Conservation (phyloP, 1,284 basidiomycete genomes). For the Sporisorium graminicola region DNA sequence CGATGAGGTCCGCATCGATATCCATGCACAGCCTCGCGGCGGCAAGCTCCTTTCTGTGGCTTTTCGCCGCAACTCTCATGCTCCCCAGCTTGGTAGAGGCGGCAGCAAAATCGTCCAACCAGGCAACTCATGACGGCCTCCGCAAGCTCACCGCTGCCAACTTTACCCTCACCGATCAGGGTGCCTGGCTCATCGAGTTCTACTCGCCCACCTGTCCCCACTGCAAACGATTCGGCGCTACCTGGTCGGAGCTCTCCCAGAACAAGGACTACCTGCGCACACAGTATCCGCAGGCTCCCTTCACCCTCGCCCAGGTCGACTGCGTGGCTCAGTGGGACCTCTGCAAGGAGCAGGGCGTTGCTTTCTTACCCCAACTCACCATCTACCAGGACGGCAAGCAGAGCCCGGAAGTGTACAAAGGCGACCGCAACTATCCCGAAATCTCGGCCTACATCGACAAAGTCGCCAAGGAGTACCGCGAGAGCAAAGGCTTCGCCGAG, state of each 20-base stretch:
- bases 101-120: constrained; percentile 21
- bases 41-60: constrained; percentile 3
- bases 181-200: constrained; percentile 67
- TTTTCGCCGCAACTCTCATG: constrained; percentile 9
- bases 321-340: constrained; percentile 59
- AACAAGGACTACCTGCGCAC: constrained; percentile 75
- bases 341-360: constrained; percentile 59
- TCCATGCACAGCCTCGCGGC: constrained; percentile 9
- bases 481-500: constrained; percentile 44
- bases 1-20: constrained; percentile 38
- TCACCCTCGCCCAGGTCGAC: constrained; percentile 66
- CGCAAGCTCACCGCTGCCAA: constrained; percentile 57
- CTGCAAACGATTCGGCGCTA: constrained; percentile 82
- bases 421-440: constrained; percentile 57
- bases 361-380: constrained; percentile 50
- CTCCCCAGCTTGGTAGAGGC: constrained; percentile 15
- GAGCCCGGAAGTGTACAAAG: constrained; percentile 44
- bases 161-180: constrained; percentile 54
- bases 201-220: constrained; percentile 80
- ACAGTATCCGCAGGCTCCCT: constrained; percentile 60
- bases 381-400: constrained; percentile 63
- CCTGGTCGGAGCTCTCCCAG: constrained; percentile 80
- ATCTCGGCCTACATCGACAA: constrained; percentile 59
- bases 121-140: constrained; percentile 50
- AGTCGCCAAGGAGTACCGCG: constrained; percentile 50